Percentiles rank a stretch among this genome's conserved stretches.
Evolutionary conservation across 805 yeast genomes (phyloP).

Genomic region (Nematodospora valgi): DNA sequence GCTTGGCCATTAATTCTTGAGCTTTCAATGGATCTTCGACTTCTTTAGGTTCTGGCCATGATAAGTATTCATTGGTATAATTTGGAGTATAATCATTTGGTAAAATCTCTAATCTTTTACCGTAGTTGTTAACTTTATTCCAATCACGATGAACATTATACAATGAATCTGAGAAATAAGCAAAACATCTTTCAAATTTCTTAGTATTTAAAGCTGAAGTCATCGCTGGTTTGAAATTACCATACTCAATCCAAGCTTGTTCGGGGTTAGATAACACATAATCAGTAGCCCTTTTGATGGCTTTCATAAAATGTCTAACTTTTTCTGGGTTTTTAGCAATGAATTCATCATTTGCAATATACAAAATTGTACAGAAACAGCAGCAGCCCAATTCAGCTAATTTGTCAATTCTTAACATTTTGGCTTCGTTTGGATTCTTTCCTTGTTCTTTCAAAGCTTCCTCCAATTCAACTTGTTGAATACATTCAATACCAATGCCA

Average conservation of each 20-base stretch:
- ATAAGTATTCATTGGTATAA: constrained; percentile 48
- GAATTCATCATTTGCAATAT: constrained; percentile 51
- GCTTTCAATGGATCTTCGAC: constrained; percentile 34
- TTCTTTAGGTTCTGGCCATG: constrained; percentile 50
- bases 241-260: constrained; percentile 45
- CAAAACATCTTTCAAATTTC: constrained; percentile 52
- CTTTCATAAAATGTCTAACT: constrained; percentile 42
- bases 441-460: constrained; percentile 44
- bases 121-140: constrained; percentile 53
- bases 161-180: constrained; percentile 50
- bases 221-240: constrained; percentile 48
- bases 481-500: constrained; percentile 57
- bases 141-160: constrained; percentile 56
- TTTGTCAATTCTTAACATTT: constrained; percentile 55
- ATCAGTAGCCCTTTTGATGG: constrained; percentile 51
- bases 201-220: constrained; percentile 37
- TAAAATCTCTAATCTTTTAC: constrained; percentile 50
- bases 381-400: constrained; percentile 58
- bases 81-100: constrained; percentile 48
- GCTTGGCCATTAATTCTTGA: constrained; percentile 44
- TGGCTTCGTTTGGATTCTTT: constrained; percentile 43
- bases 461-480: constrained; percentile 57
- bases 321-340: constrained; percentile 45
- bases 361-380: constrained; percentile 55
- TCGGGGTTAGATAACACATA: constrained; percentile 41